Evolutionary conservation across 495 filamentous ascomycete species (phyloP).

Genomic region (Lepidopterella palustris): DNA sequence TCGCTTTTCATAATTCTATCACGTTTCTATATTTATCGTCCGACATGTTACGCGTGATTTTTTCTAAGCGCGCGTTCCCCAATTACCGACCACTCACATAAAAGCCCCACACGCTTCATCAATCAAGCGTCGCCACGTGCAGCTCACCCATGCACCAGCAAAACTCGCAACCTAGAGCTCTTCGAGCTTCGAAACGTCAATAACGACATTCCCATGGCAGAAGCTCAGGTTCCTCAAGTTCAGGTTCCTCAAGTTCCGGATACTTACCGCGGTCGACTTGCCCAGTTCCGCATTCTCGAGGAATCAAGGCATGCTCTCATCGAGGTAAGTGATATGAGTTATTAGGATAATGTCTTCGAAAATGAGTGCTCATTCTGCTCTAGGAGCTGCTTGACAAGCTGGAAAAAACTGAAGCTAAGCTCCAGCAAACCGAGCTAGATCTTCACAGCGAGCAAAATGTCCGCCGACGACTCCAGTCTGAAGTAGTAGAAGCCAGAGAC

Average conservation of each 20-base stretch:
- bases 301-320: constrained; percentile 25
- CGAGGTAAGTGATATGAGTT: too few species aligned
- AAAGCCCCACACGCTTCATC: not conserved
- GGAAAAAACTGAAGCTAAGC: constrained; percentile 25
- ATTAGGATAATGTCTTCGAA: too few species aligned
- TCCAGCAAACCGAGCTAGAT: constrained; percentile 24
- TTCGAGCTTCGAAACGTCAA: not conserved
- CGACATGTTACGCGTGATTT: too few species aligned
- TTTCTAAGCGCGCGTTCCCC: not conserved
- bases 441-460: constrained; percentile 29
- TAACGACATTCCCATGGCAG: too few species aligned
- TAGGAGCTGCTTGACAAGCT: constrained; percentile 27
- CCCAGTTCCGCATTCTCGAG: constrained; percentile 27
- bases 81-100: not conserved
- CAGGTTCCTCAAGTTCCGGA: constrained; percentile 8
- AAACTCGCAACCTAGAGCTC: not conserved
- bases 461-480: constrained; percentile 21
- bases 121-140: not conserved
- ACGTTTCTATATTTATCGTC: too few species aligned
- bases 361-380: too few species aligned
- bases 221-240: not conserved
- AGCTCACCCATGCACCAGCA: not conserved
- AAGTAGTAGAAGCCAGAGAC: constrained; percentile 26
- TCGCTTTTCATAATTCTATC: too few species aligned
- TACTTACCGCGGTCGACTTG: constrained; percentile 20